phyloP scores from a whole-genome alignment of 169 alveolate species.

The Besnoitia besnoiti region DNA sequence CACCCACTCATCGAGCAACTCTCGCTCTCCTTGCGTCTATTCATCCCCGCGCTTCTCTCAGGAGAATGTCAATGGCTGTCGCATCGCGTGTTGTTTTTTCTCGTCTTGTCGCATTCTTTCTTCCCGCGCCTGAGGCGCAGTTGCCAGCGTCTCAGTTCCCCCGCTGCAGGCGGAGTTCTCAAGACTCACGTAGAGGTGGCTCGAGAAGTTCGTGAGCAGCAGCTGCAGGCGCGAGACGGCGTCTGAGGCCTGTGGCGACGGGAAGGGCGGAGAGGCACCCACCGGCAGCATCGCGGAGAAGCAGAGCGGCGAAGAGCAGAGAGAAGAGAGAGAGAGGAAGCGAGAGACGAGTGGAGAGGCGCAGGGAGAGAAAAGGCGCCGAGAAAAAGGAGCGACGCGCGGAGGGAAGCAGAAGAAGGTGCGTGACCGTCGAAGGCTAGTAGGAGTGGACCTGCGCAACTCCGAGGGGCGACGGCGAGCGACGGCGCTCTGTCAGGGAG shows the following conservation, averaged over 20 bases:
- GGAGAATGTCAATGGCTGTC: neutral
- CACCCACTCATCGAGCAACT: too few relatives aligned
- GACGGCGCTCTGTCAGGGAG: too few relatives aligned
- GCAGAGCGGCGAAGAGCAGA: neutral
- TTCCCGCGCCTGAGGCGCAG: too few relatives aligned
- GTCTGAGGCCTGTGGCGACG: neutral
- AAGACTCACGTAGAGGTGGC: neutral
- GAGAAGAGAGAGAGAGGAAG: neutral
- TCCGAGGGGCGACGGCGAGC: too few relatives aligned
- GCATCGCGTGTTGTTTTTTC: neutral
- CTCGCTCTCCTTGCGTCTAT: neutral
- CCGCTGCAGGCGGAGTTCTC: too few relatives aligned
- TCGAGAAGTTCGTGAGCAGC: neutral
- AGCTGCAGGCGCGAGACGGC: neutral
- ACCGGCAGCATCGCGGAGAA: neutral
- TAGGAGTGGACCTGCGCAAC: too few relatives aligned
- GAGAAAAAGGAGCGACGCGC: neutral
- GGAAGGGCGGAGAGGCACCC: neutral
- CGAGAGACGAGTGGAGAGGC: neutral
- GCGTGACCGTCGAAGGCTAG: too few relatives aligned
- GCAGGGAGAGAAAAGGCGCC: neutral
- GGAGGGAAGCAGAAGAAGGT: too few relatives aligned
- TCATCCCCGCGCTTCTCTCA: neutral
- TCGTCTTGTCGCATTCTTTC: neutral
- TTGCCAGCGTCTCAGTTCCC: neutral